Conservation (phyloP, 1,284 basidiomycete genomes). For the Cystobasidium pallidum region DNA sequence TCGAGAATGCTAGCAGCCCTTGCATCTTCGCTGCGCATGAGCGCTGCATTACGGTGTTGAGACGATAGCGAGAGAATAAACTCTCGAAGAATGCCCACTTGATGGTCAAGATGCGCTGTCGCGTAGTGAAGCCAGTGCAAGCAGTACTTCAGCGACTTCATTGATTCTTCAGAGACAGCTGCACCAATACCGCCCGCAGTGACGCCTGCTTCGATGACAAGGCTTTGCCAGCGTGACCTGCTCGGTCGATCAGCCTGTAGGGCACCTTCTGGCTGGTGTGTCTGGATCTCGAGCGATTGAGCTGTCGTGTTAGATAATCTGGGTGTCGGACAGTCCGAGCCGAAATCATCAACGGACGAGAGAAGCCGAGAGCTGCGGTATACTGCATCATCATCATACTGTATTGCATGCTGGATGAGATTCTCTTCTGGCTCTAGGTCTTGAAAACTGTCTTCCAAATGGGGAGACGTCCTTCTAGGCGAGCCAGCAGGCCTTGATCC, state of each 20-base stretch:
- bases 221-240: constrained; percentile 77
- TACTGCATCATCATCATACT: constrained; percentile 4
- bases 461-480: constrained; percentile 4
- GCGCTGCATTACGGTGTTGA: constrained; percentile 54
- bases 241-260: not conserved
- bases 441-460: constrained; percentile 3
- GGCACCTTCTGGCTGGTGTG: not conserved
- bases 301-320: not conserved
- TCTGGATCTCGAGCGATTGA: constrained; percentile 8
- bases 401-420: not conserved
- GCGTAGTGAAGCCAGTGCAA: constrained; percentile 91
- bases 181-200: constrained; percentile 70
- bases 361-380: not conserved
- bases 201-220: constrained; percentile 79
- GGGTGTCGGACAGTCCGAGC: constrained; percentile 8
- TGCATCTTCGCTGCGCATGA: constrained; percentile 58
- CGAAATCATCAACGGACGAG: not conserved
- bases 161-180: constrained; percentile 85
- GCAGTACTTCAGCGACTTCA: constrained; percentile 82
- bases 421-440: not conserved
- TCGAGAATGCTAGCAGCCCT: constrained; percentile 70
- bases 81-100: constrained; percentile 78
- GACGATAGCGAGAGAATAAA: constrained; percentile 73
- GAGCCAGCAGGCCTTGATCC: constrained; percentile 11
- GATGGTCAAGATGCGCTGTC: constrained; percentile 81